Conservation (phyloP, 2,329 filamentous ascomycete genomes). For the Waltergamsia citrina region DNA sequence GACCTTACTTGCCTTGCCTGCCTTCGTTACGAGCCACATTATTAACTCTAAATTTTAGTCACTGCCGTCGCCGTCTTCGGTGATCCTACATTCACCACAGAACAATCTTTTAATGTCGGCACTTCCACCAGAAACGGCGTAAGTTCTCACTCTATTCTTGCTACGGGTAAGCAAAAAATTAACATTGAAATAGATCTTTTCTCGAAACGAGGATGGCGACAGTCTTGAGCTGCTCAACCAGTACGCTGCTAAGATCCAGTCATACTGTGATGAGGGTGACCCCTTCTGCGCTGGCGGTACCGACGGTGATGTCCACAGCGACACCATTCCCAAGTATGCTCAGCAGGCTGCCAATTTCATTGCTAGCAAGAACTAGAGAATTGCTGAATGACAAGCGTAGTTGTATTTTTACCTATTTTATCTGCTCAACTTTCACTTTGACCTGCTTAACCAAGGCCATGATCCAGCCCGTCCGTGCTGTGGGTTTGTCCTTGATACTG, state of each 20-base stretch:
- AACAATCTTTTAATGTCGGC: constrained; percentile 23
- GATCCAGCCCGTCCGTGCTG: too few relatives aligned
- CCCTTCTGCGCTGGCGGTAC: constrained; percentile 21
- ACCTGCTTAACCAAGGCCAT: too few relatives aligned
- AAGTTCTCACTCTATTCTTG: constrained; percentile 10
- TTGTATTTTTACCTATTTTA: too few relatives aligned
- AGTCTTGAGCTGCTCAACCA: constrained; percentile 19
- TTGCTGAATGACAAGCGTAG: too few relatives aligned
- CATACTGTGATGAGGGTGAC: constrained; percentile 31
- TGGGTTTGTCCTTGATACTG: too few relatives aligned
- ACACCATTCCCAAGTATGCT: constrained; percentile 4
- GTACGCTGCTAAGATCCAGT: constrained; percentile 22
- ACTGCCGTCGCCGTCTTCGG: constrained; percentile 29
- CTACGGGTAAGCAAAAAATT: neutral
- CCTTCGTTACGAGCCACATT: neutral
- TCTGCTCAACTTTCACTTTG: too few relatives aligned
- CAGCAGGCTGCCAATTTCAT: constrained; percentile 8
- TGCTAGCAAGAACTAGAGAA: constrained; percentile 3
- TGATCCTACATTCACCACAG: constrained; percentile 27
- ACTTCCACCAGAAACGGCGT: constrained; percentile 26
- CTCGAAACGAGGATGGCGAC: constrained; percentile 17
- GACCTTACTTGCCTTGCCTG: neutral
- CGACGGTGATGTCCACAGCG: constrained; percentile 6
- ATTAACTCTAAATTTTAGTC: constrained; percentile 15
- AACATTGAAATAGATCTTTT: constrained; percentile 19